phyloP scores from a whole-genome alignment of 2,329 filamentous ascomycete genomes.

The Fusarium buharicum region DNA sequence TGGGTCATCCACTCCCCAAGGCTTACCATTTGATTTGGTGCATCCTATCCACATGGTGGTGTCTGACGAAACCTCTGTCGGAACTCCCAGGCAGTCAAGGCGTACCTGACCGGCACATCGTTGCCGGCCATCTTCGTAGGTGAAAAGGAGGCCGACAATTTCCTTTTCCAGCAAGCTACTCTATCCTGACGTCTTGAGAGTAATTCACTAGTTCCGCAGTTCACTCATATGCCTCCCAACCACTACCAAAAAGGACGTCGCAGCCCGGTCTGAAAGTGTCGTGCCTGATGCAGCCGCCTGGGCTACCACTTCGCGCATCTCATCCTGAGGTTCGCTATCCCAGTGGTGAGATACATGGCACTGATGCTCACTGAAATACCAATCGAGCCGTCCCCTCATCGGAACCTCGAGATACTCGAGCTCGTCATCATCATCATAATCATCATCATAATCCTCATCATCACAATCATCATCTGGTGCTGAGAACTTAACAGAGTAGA shows the following conservation, averaged over 20 bases:
- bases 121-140: not conserved
- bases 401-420: not conserved
- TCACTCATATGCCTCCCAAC: no score
- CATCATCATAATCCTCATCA: no score
- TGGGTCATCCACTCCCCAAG: no score
- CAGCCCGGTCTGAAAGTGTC: no score
- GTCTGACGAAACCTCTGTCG: not conserved
- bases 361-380: not conserved
- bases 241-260: no score
- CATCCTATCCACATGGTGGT: not conserved
- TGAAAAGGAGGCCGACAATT: not conserved
- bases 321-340: not conserved
- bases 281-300: not conserved
- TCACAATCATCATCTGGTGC: not conserved
- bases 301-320: not conserved
- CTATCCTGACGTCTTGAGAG: no score
- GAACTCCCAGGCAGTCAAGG: not conserved
- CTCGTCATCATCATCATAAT: rapidly evolving
- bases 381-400: not conserved
- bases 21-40: no score
- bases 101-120: not conserved
- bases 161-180: no score
- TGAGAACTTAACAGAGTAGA: not conserved
- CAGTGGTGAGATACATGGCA: not conserved
- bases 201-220: no score